These are phyloP conservation scores for Apium graveolens DNA, from an alignment of 129 eudicot genomes.

Conservation along the genomic window DNA sequence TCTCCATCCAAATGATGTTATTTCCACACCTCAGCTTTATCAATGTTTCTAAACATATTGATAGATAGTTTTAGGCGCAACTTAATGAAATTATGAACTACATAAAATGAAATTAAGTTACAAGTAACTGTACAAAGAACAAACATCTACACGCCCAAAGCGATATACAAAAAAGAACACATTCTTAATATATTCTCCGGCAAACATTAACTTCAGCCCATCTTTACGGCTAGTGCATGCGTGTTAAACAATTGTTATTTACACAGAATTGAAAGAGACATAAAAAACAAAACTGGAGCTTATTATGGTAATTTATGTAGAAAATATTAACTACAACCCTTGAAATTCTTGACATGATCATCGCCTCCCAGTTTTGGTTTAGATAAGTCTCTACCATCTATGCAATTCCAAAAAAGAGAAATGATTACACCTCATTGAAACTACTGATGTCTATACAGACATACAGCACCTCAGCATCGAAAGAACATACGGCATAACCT, in stretches of 20 bases:
- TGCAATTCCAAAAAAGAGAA: background rate
- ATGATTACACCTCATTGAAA: background rate
- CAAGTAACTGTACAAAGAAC: background rate
- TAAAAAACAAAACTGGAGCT: background rate
- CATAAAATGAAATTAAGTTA: background rate
- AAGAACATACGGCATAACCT: background rate
- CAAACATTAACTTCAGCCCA: background rate
- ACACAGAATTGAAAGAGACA: background rate
- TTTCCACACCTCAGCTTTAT: background rate
- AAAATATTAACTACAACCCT: background rate
- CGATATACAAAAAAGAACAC: background rate
- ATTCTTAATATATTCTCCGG: background rate
- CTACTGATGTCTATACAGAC: background rate
- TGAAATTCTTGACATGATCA: background rate
- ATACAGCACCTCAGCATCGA: background rate
- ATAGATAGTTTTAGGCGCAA: background rate
- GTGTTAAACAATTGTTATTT: background rate
- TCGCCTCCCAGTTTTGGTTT: background rate
- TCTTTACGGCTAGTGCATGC: background rate
- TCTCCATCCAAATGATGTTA: background rate
- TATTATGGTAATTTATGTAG: background rate
- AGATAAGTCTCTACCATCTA: background rate
- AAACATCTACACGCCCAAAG: background rate
- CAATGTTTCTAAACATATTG: background rate
- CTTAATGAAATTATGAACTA: background rate